Evolutionary conservation across 352 stramenopile species (phyloP), one percentile per base, ranked within the genome.

Genomic region (Phytophthora meadii): DNA sequence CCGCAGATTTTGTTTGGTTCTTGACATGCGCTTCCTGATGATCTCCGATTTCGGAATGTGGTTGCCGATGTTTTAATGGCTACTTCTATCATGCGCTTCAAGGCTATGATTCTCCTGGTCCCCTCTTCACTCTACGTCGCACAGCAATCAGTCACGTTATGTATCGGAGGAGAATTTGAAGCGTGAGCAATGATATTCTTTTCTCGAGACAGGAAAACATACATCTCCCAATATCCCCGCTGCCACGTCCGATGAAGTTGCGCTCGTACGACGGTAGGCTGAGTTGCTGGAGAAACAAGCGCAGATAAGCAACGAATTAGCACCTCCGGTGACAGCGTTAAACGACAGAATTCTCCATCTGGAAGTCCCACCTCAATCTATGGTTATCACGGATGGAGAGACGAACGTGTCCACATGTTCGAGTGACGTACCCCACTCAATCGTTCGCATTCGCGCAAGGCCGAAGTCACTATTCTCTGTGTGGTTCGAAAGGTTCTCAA

Each of bases 61-160:
- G 27, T 64, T 1, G 46, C 57, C n/a, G 56, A 52, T n/a, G 47
- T 64, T 1, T 27, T 64, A 5, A 57, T 12, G 3, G 56, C 46
- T 2, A 24, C 27, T 15, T 15, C 17, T 3, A 37, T 64, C 14
- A 10, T 56, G 10, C 56, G 50, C 37, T 64, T 40, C 27, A 19
- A 49, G 0, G 55, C 40, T 12, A 45, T 54, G 32, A 32, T 53
- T 42, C 17, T 32, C 7, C 22, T 61, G 5, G 25, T n/a, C 27
- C 41, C 28, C 5, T 17, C 7, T 9, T 54, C 54, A 15, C 51
- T 24, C 22, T 61, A 54, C 30, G 47, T 54, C 42, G 15, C 4
- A 2, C 36, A 39, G 14, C 24, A 11, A 17, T 50, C 4, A n/a
- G 24, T 32, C 44, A 50, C 10, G 22, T 50, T 11, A 25, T 2